phyloP scores from a whole-genome alignment of 192 early-diverging fungal genomes.

The Anaeromyces robustus region DNA sequence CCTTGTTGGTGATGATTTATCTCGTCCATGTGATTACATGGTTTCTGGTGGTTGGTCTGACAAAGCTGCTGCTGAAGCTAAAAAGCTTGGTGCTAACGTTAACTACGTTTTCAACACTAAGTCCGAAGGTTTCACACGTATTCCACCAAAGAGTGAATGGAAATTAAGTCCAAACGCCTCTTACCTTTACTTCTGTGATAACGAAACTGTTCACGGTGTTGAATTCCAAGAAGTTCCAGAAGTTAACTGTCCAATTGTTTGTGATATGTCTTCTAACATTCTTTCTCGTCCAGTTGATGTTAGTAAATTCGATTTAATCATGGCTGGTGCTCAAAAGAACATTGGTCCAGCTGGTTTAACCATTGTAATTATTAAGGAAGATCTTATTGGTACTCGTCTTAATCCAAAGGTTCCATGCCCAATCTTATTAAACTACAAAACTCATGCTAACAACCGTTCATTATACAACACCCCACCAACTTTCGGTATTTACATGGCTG shows the following conservation, averaged over 20 bases:
- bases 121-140: constrained; percentile 21
- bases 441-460: constrained; percentile 60
- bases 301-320: constrained; percentile 67
- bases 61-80: constrained; percentile 72
- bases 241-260: neutral
- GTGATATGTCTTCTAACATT: constrained; percentile 63
- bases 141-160: constrained; percentile 50
- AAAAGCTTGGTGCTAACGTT: constrained; percentile 57
- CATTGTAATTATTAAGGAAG: constrained; percentile 78
- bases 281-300: constrained; percentile 67
- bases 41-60: constrained; percentile 84
- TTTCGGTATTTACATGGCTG: constrained; percentile 78
- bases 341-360: constrained; percentile 77
- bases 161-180: constrained; percentile 53
- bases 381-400: constrained; percentile 50
- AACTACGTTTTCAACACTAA: constrained; percentile 69
- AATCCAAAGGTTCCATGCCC: constrained; percentile 31
- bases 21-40: constrained; percentile 61
- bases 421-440: constrained; percentile 72
- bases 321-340: constrained; percentile 97
- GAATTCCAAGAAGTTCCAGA: neutral
- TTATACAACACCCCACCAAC: constrained; percentile 96
- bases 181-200: constrained; percentile 93
- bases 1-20: constrained; percentile 45
- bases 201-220: constrained; percentile 89